phyloP scores from a whole-genome alignment of 2,329 filamentous ascomycete genomes.

The Phyllosticta paracitricarpa region DNA sequence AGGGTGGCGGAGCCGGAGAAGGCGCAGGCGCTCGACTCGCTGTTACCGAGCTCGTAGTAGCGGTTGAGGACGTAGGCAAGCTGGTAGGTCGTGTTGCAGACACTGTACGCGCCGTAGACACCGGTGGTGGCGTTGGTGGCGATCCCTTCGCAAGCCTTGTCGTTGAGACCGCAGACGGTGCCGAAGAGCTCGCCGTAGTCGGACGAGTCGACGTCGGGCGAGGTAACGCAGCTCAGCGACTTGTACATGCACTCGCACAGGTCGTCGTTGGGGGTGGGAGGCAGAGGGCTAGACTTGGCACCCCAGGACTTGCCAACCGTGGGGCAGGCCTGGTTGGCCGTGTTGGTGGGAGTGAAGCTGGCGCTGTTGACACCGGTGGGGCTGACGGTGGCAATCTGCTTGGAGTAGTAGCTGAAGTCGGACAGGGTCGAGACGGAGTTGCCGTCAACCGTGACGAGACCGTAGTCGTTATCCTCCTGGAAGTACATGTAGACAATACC shows the following conservation, averaged over 20 bases:
- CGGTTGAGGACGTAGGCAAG: constrained; percentile 64
- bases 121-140: constrained; percentile 55
- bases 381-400: constrained; percentile 56
- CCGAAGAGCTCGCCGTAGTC: constrained; percentile 61
- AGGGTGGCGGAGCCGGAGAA: constrained; percentile 58
- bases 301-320: constrained; percentile 55
- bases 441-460: constrained; percentile 56
- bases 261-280: constrained; percentile 66
- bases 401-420: constrained; percentile 66
- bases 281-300: constrained; percentile 56
- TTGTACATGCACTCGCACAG: constrained; percentile 82
- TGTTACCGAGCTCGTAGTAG: constrained; percentile 55
- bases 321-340: constrained; percentile 61
- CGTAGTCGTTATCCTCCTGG: constrained; percentile 83
- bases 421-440: constrained; percentile 54
- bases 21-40: constrained; percentile 52
- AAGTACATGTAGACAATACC: constrained; percentile 99
- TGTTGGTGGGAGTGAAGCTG: constrained; percentile 66
- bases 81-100: constrained; percentile 62
- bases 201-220: constrained; percentile 44
- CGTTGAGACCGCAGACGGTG: constrained; percentile 54
- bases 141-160: constrained; percentile 57
- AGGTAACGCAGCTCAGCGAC: constrained; percentile 60
- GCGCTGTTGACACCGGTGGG: constrained; percentile 56
- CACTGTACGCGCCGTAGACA: constrained; percentile 66